A percentile compares a stretch with the other conserved stretches of the same genome.
These are phyloP conservation scores for Jaltomata sinuosa DNA, from an alignment of 257 asterid genomes.

Conservation along the genomic window DNA sequence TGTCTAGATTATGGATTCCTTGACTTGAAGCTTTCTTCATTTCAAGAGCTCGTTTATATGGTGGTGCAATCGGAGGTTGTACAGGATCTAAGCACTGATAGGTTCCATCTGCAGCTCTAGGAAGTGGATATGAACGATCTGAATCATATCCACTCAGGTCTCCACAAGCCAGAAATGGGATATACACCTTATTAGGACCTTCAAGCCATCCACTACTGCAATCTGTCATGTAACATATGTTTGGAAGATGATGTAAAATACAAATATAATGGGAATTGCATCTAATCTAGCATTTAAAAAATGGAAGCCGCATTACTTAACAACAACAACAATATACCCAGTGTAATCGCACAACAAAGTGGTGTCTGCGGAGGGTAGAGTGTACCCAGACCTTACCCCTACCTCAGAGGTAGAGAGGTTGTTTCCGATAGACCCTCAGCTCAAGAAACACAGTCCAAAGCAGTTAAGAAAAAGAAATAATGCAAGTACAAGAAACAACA, in stretches of 20 bases:
- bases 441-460: too few relatives aligned
- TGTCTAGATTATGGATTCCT: constrained; percentile 57
- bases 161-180: constrained; percentile 96
- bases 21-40: constrained; percentile 79
- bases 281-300: background rate
- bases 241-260: background rate
- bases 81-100: constrained; percentile 79
- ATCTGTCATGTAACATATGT: constrained; percentile 37
- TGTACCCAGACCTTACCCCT: too few relatives aligned
- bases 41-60: constrained; percentile 93
- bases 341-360: too few relatives aligned
- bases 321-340: too few relatives aligned
- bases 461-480: too few relatives aligned
- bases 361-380: too few relatives aligned
- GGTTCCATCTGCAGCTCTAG: constrained; percentile 62
- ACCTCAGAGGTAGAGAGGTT: too few relatives aligned
- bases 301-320: background rate
- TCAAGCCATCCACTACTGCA: constrained; percentile 98
- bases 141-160: constrained; percentile 88
- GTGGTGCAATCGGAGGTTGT: constrained; percentile 97
- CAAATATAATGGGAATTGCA: background rate
- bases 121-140: constrained; percentile 77
- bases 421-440: too few relatives aligned
- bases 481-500: too few relatives aligned
- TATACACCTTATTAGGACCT: constrained; percentile 88